A percentile compares a stretch with the other conserved stretches of the same genome.
These are phyloP conservation scores for Solanum arcanum DNA, from an alignment of 257 asterid species.

Conservation along the genomic window DNA sequence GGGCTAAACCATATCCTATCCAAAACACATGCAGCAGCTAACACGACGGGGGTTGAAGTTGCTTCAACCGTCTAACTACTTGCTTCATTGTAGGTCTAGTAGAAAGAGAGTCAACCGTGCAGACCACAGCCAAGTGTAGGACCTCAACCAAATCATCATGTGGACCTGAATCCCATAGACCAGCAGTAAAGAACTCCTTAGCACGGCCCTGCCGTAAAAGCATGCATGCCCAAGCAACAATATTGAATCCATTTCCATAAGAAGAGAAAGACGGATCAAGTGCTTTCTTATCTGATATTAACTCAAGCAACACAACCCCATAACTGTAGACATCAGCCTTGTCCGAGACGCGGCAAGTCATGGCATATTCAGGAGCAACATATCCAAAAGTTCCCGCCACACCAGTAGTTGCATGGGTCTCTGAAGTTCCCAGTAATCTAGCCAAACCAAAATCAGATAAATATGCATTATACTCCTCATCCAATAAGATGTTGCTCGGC, in stretches of 20 bases:
- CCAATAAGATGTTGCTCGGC: slow-evolving; percentile 81
- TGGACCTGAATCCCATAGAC: slow-evolving; percentile 85
- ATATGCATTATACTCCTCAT: slow-evolving; percentile 72
- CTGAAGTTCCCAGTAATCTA: slow-evolving; percentile 68
- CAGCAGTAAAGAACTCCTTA: slow-evolving; percentile 70
- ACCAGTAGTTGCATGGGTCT: slow-evolving; percentile 83
- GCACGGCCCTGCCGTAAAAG: slow-evolving; percentile 73
- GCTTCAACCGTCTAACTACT: slow-evolving; percentile 77
- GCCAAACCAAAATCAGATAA: slow-evolving; percentile 87
- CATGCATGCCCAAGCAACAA: slow-evolving; percentile 90
- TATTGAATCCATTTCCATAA: slow-evolving; percentile 80
- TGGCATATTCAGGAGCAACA: slow-evolving; percentile 89
- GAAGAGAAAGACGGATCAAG: slow-evolving; percentile 87
- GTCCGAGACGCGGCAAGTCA: slow-evolving; percentile 92
- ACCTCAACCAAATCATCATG: slow-evolving; percentile 83
- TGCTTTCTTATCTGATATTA: slow-evolving; percentile 81
- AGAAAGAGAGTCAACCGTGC: slow-evolving; percentile 71
- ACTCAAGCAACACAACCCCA: slow-evolving; percentile 81
- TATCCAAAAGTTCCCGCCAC: slow-evolving; percentile 93
- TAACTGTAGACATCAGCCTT: slow-evolving; percentile 93
- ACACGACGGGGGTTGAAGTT: slow-evolving; percentile 77
- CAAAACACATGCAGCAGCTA: slow-evolving; percentile 21
- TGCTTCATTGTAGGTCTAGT: slow-evolving; percentile 87
- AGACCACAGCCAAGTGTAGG: slow-evolving; percentile 64
- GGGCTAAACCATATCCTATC: slow-evolving; percentile 1